Evolutionary conservation across 1,284 basidiomycete species (phyloP).

Genomic region (Irpex sp.): DNA sequence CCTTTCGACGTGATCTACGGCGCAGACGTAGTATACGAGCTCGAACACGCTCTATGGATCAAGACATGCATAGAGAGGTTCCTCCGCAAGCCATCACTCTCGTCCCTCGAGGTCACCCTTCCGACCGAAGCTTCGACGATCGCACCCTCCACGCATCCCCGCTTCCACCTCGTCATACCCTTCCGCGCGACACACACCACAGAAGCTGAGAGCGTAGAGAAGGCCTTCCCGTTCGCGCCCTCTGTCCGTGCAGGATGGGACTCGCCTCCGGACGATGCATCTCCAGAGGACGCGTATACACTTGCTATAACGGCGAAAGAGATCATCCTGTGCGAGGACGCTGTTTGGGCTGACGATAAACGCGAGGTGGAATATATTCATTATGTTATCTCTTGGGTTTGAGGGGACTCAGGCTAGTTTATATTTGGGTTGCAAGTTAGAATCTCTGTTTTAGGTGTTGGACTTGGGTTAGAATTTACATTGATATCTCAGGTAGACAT

Average conservation of each 20-base stretch:
- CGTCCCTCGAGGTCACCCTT: not conserved
- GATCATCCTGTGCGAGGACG: constrained; percentile 60
- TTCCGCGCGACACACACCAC: constrained; percentile 69
- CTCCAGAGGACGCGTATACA: not conserved
- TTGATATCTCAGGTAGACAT: not conserved
- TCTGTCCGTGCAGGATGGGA: constrained; percentile 9
- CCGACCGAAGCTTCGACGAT: not conserved
- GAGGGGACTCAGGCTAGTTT: not conserved
- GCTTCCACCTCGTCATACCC: constrained; percentile 83
- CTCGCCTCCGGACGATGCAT: constrained; percentile 2
- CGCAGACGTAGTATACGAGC: constrained; percentile 84
- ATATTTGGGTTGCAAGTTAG: too few species aligned
- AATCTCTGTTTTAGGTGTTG: too few species aligned
- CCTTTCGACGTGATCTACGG: constrained; percentile 79
- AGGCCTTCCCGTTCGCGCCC: constrained; percentile 52
- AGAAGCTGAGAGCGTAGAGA: constrained; percentile 69
- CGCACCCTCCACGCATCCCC: constrained; percentile 19
- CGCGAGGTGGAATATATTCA: constrained; percentile 67
- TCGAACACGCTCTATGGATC: constrained; percentile 75
- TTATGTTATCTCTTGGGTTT: constrained; percentile 72
- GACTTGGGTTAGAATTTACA: too few species aligned
- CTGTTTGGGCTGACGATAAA: constrained; percentile 36
- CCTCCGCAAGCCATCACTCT: constrained; percentile 52
- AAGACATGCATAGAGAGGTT: constrained; percentile 61
- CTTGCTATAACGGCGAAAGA: constrained; percentile 60